Conservation (phyloP, 345 rosid genomes). For the Salix koriyanagi region DNA sequence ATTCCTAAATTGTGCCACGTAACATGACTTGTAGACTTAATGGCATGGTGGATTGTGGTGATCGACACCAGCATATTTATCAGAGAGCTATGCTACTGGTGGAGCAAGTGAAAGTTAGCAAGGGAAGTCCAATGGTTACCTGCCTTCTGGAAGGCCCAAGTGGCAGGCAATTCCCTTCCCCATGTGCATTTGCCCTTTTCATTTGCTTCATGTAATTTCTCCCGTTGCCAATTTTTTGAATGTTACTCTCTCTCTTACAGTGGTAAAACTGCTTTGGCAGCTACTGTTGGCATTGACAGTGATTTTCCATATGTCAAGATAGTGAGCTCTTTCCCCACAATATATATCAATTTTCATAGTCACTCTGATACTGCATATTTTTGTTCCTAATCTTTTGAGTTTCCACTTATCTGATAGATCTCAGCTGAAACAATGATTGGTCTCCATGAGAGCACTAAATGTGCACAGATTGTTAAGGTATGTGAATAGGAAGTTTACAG, state of each 20-base stretch:
- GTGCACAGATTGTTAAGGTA: slow-evolving; percentile 92
- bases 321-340: slow-evolving; percentile 43
- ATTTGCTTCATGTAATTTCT: neutral
- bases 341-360: neutral
- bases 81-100: slow-evolving; percentile 83
- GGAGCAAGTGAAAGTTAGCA: slow-evolving; percentile 97
- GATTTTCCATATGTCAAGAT: slow-evolving; percentile 97
- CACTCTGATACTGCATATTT: neutral
- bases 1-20: slow-evolving; percentile 14
- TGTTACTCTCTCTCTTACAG: slow-evolving; percentile 39
- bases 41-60: slow-evolving; percentile 91
- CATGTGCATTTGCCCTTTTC: neutral
- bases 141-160: slow-evolving; percentile 93
- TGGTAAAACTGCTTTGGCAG: slow-evolving; percentile 97
- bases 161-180: slow-evolving; percentile 62
- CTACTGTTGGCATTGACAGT: slow-evolving; percentile 90
- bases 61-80: slow-evolving; percentile 69
- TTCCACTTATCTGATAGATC: slow-evolving; percentile 40
- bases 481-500: slow-evolving; percentile 4
- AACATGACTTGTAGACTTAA: slow-evolving; percentile 52
- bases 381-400: neutral
- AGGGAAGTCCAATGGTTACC: slow-evolving; percentile 88
- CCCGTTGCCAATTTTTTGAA: slow-evolving; percentile 16
- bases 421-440: slow-evolving; percentile 97
- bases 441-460: slow-evolving; percentile 93